phyloP scores from a whole-genome alignment of 208 protist species.

The Spongospora subterranea region DNA sequence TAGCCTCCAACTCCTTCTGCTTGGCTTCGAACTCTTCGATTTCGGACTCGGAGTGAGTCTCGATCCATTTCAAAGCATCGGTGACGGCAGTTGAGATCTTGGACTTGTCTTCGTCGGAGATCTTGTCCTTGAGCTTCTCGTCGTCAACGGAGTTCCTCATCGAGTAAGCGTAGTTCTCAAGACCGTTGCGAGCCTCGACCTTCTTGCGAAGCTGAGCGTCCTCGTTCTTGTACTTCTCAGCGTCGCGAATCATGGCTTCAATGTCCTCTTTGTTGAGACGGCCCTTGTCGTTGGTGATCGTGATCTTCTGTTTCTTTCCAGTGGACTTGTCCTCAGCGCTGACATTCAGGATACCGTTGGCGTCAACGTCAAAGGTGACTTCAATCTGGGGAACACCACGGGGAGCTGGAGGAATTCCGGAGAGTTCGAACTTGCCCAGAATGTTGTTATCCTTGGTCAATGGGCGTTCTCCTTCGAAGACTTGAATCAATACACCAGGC shows the following conservation, averaged over 20 bases:
- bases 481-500: constrained; percentile 95
- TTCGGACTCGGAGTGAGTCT: constrained; percentile 62
- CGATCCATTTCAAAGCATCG: constrained; percentile 69
- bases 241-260: constrained; percentile 71
- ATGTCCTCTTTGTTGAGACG: constrained; percentile 87
- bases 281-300: constrained; percentile 90
- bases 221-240: constrained; percentile 69
- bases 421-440: constrained; percentile 92
- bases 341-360: constrained; percentile 95
- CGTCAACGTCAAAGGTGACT: constrained; percentile 98
- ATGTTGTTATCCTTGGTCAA: constrained; percentile 97
- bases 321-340: constrained; percentile 92
- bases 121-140: constrained; percentile 56
- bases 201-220: constrained; percentile 65
- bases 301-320: constrained; percentile 81
- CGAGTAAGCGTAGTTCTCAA: constrained; percentile 72
- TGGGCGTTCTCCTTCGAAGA: constrained; percentile 98
- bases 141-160: constrained; percentile 64
- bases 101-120: constrained; percentile 59
- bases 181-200: constrained; percentile 70
- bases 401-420: constrained; percentile 81
- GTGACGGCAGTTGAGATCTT: constrained; percentile 65
- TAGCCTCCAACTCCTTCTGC: constrained; percentile 71
- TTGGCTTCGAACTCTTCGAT: constrained; percentile 68
- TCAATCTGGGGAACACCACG: constrained; percentile 85